A percentile compares a stretch with the other conserved stretches of the same genome.
phyloP scores from a whole-genome alignment of 139 green algal genomes.

The Ostreobium quekettii region DNA sequence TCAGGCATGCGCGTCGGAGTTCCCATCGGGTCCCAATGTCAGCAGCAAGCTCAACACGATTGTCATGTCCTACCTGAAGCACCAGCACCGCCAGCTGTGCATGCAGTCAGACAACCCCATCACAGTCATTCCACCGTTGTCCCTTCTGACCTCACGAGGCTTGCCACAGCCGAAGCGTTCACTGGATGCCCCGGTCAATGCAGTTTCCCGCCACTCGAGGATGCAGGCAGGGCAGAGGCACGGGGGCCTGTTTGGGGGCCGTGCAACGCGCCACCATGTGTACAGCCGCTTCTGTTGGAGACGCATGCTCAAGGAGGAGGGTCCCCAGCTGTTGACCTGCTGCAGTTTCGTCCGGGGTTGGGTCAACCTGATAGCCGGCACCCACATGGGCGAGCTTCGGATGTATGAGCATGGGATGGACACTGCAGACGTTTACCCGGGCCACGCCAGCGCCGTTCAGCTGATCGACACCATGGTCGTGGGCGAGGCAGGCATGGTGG shows the following conservation, averaged over 20 bases:
- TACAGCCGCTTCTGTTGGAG: slow-evolving; percentile 54
- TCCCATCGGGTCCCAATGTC: slow-evolving; percentile 16
- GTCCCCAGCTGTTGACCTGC: slow-evolving; percentile 26
- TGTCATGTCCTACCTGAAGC: slow-evolving; percentile 53
- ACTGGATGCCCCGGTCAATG: slow-evolving; percentile 46
- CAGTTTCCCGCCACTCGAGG: slow-evolving; percentile 24
- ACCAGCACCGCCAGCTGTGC: slow-evolving; percentile 53
- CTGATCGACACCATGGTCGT: slow-evolving; percentile 8
- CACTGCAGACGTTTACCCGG: too few species aligned
- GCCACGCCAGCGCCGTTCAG: neutral
- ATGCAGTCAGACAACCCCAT: slow-evolving; percentile 43
- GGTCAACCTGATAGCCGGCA: slow-evolving; percentile 43
- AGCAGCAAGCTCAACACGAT: slow-evolving; percentile 48
- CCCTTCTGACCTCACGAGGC: slow-evolving; percentile 37
- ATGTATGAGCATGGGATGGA: slow-evolving; percentile 22
- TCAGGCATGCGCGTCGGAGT: slow-evolving; percentile 17
- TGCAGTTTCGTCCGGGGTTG: slow-evolving; percentile 39
- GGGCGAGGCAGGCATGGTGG: slow-evolving; percentile 30
- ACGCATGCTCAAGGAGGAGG: slow-evolving; percentile 44
- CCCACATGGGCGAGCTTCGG: slow-evolving; percentile 23
- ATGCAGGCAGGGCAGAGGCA: slow-evolving; percentile 25
- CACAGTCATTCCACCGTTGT: slow-evolving; percentile 53
- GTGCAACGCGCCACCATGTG: slow-evolving; percentile 33
- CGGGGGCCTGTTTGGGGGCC: slow-evolving; percentile 40
- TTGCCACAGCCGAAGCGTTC: slow-evolving; percentile 32